Evolutionary conservation across 805 yeast species (phyloP).

Genomic region (Starmerella stigmatis): DNA sequence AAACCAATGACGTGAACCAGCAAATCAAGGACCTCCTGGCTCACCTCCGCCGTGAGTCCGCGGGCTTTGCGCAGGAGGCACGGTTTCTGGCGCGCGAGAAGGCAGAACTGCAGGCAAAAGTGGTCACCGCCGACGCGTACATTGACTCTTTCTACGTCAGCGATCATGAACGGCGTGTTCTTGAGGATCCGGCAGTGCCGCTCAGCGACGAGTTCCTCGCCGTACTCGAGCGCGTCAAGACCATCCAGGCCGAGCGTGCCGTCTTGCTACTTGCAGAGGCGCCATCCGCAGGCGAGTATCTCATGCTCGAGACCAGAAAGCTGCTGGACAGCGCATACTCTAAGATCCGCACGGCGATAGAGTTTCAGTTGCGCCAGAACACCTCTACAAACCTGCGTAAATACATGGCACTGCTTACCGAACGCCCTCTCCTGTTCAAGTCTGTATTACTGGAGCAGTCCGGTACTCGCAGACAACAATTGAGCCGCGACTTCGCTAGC

Average conservation of each 20-base stretch:
- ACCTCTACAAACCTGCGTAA: constrained; percentile 10
- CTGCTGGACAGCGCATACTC: constrained; percentile 45
- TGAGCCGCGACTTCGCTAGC: constrained; percentile 55
- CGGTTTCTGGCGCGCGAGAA: constrained; percentile 24
- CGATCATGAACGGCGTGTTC: constrained; percentile 57
- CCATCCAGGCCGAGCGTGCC: constrained; percentile 57
- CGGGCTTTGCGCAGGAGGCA: constrained; percentile 27
- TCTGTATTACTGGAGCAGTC: constrained; percentile 52
- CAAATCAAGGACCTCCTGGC: constrained; percentile 23
- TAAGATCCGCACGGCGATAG: constrained; percentile 40
- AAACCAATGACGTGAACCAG: constrained; percentile 17
- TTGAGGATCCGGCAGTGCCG: constrained; percentile 30
- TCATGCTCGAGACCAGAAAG: constrained; percentile 30
- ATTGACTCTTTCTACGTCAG: constrained; percentile 55
- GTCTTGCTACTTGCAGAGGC: constrained; percentile 45
- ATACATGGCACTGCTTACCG: constrained; percentile 27
- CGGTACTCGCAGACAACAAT: constrained; percentile 52
- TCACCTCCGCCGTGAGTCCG: constrained; percentile 22
- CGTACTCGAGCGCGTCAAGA: constrained; percentile 50
- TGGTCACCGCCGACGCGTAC: constrained; percentile 28
- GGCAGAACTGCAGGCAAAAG: constrained; percentile 22
- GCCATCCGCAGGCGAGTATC: constrained; percentile 40
- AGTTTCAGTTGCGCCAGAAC: constrained; percentile 23
- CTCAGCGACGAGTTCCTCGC: constrained; percentile 47
- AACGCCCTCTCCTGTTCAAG: constrained; percentile 38